Percentiles rank a stretch among this genome's conserved stretches.
Conservation (phyloP, 192 early-diverging fungal genomes). For the Dimargaris xerosporica region DNA sequence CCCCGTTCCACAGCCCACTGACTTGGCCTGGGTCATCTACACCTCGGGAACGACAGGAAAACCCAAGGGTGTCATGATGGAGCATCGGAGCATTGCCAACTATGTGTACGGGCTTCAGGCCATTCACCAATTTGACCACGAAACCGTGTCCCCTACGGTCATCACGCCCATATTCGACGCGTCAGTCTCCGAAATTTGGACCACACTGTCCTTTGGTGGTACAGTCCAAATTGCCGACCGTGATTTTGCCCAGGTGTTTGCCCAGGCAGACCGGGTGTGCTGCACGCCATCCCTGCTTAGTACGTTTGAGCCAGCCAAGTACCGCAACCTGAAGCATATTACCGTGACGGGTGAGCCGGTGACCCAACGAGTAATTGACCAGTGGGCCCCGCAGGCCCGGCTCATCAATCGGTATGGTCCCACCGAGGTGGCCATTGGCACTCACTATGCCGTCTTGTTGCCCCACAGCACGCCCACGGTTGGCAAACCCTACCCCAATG, state of each 20-base stretch:
- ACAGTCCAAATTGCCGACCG: background rate
- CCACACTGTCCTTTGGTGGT: background rate
- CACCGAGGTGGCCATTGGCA: background rate
- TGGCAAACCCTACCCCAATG: conserved; percentile 13
- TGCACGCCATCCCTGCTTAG: conserved; percentile 3
- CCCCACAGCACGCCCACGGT: conserved; percentile 12
- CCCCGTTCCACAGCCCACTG: background rate
- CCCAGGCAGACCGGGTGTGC: background rate
- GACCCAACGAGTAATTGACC: background rate
- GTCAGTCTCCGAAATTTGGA: conserved; percentile 3
- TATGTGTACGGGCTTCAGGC: background rate
- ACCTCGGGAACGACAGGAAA: conserved; percentile 7
- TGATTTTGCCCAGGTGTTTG: background rate
- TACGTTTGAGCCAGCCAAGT: background rate
- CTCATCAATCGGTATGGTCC: conserved; percentile 8
- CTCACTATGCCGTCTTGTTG: background rate
- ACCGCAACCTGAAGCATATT: background rate
- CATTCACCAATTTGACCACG: background rate
- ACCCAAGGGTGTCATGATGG: conserved; percentile 7
- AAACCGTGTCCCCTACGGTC: background rate
- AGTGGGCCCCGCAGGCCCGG: background rate
- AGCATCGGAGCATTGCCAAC: background rate
- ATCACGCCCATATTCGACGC: conserved; percentile 5
- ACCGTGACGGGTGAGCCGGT: background rate
- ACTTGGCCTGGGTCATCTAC: conserved; percentile 9